phyloP scores from a whole-genome alignment of 164 flowering plant genomes.

The Macadamia tetraphylla region DNA sequence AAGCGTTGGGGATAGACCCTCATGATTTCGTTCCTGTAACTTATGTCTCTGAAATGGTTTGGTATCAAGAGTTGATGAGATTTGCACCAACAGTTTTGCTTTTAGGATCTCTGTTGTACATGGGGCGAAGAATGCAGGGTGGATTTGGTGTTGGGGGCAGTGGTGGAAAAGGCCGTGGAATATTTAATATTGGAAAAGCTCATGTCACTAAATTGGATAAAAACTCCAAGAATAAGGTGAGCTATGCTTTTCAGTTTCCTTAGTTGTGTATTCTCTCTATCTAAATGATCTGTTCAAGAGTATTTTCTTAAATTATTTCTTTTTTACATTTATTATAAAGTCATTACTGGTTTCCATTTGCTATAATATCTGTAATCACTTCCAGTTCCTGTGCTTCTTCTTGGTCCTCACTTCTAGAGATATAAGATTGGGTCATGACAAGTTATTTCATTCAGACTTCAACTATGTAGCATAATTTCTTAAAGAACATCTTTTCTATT shows the following conservation, averaged over 20 bases:
- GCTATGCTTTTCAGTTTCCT: slow-evolving; percentile 11
- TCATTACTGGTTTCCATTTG: background rate
- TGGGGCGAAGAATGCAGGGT: slow-evolving; percentile 82
- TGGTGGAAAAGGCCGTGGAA: slow-evolving; percentile 83
- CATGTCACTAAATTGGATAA: slow-evolving; percentile 83
- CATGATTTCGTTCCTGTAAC: slow-evolving; percentile 89
- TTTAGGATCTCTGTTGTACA: slow-evolving; percentile 60
- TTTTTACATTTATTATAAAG: background rate
- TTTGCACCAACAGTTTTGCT: slow-evolving; percentile 72
- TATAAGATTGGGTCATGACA: background rate
- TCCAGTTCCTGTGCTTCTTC: background rate
- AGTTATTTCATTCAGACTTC: background rate
- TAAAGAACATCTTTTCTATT: background rate
- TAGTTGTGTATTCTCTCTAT: background rate
- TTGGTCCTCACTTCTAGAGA: background rate
- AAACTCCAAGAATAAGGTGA: slow-evolving; percentile 88
- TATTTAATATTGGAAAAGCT: slow-evolving; percentile 91
- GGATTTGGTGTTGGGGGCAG: slow-evolving; percentile 72
- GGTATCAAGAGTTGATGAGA: slow-evolving; percentile 79
- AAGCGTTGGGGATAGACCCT: slow-evolving; percentile 68
- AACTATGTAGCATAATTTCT: background rate
- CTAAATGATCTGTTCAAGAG: background rate
- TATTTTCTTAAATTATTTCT: slow-evolving; percentile 2
- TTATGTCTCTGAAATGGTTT: slow-evolving; percentile 64
- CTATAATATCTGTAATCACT: background rate